Evolutionary conservation across 2,329 filamentous ascomycete species (phyloP).

Genomic region (Aspergillus sp.): DNA sequence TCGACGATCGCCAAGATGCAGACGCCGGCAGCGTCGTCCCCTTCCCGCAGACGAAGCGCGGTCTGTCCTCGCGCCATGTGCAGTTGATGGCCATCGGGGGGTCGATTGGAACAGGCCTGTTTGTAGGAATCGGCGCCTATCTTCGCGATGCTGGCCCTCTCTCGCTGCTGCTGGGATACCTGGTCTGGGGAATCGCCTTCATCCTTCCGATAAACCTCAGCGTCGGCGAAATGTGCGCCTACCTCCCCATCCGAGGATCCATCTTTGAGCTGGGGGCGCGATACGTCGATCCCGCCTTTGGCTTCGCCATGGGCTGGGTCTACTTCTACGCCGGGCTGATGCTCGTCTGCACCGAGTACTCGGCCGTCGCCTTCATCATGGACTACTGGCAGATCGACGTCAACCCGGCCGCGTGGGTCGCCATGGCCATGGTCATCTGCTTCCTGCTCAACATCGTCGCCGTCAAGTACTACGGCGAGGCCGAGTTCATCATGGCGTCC

Average conservation of each 20-base stretch:
- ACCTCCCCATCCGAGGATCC: conserved; percentile 44
- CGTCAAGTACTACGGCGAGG: conserved; percentile 70
- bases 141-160: conserved; percentile 34
- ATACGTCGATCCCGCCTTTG: conserved; percentile 49
- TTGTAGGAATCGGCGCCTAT: conserved; percentile 35
- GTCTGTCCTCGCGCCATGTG: conserved; percentile 39
- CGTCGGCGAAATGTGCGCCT: conserved; percentile 29
- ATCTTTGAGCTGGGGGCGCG: conserved; percentile 49
- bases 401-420: conserved; percentile 44
- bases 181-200: conserved; percentile 33
- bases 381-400: conserved; percentile 46
- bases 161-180: conserved; percentile 35
- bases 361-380: conserved; percentile 45
- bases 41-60: conserved; percentile 27
- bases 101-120: conserved; percentile 36
- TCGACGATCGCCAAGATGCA: conserved; percentile 15
- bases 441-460: conserved; percentile 65
- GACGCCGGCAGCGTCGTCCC: conserved; percentile 15
- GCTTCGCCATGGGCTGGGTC: conserved; percentile 45
- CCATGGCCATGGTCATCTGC: conserved; percentile 42
- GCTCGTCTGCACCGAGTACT: conserved; percentile 49
- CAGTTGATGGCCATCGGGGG: conserved; percentile 44
- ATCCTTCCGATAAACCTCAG: conserved; percentile 32
- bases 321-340: conserved; percentile 48
- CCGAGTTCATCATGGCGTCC: conserved; percentile 69